Evolutionary conservation across 2,329 filamentous ascomycete genomes (phyloP).

Genomic region (Cercospora brassicicola): DNA sequence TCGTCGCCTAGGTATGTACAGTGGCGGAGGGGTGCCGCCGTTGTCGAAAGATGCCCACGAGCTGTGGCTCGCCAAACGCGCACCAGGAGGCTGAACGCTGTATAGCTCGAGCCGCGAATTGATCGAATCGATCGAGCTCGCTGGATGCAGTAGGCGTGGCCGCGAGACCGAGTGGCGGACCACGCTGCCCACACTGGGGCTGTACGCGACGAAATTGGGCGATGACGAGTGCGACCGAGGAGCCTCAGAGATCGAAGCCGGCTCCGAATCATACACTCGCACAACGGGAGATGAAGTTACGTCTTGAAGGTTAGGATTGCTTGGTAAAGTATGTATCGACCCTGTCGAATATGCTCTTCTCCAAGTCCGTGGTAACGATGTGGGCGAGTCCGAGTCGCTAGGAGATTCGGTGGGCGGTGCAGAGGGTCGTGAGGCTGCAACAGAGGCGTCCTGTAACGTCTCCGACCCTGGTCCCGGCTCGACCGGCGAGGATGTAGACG

Average conservation of each 20-base stretch:
- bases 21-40: slow-evolving; percentile 35
- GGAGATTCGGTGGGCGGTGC: slow-evolving; percentile 22
- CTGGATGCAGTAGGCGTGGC: slow-evolving; percentile 15
- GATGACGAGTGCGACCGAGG: slow-evolving; percentile 30
- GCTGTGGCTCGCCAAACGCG: slow-evolving; percentile 26
- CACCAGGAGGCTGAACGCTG: slow-evolving; percentile 24
- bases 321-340: slow-evolving; percentile 21
- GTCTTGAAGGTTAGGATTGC: slow-evolving; percentile 21
- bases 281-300: slow-evolving; percentile 20
- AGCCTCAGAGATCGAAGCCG: slow-evolving; percentile 26
- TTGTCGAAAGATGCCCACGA: slow-evolving; percentile 32
- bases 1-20: slow-evolving; percentile 38
- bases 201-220: slow-evolving; percentile 36
- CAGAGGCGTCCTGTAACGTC: slow-evolving; percentile 19
- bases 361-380: slow-evolving; percentile 15
- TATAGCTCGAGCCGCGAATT: slow-evolving; percentile 31
- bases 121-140: slow-evolving; percentile 37
- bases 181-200: slow-evolving; percentile 20
- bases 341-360: slow-evolving; percentile 23
- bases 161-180: slow-evolving; percentile 19
- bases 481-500: slow-evolving; percentile 22
- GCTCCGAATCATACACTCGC: slow-evolving; percentile 21
- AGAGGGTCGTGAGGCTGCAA: slow-evolving; percentile 15
- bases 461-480: slow-evolving; percentile 21
- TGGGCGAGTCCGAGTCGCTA: slow-evolving; percentile 16